These are phyloP conservation scores for Geosmithia putterillii DNA, from an alignment of 2,329 filamentous ascomycete species.

Conservation along the genomic window DNA sequence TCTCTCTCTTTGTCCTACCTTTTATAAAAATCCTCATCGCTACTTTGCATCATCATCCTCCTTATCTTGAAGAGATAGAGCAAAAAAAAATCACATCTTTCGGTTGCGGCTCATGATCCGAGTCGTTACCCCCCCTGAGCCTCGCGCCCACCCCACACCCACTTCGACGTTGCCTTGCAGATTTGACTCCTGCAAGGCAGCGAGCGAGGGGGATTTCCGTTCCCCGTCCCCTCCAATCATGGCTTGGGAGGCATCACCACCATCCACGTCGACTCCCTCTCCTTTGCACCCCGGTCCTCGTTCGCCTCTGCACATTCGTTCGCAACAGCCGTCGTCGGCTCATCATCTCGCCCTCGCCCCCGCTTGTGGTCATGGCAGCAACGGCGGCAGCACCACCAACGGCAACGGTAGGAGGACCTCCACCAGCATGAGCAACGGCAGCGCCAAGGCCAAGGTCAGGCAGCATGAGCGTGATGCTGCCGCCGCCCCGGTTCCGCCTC, in stretches of 20 bases:
- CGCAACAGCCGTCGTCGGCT: background rate
- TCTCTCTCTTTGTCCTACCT: no score
- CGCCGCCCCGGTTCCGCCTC: no score
- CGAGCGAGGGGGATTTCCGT: background rate
- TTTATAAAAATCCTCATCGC: no score
- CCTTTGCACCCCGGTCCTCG: background rate
- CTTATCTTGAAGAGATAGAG: no score
- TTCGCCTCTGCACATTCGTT: background rate
- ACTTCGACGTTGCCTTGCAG: slow-evolving; percentile 2
- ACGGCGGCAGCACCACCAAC: background rate
- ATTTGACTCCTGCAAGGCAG: slow-evolving; percentile 1
- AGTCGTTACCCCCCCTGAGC: background rate
- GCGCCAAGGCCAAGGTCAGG: no score
- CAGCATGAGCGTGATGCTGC: no score
- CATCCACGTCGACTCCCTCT: background rate
- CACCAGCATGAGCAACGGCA: background rate
- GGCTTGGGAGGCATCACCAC: slow-evolving; percentile 7
- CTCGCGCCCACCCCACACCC: background rate
- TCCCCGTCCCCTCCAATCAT: slow-evolving; percentile 11
- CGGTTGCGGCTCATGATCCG: no score
- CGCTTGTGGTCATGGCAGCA: background rate
- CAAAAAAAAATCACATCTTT: no score
- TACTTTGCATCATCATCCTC: no score
- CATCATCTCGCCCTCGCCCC: background rate
- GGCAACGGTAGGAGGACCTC: background rate